Evolutionary conservation across 148 eudicot genomes (phyloP).

Genomic region (Polygonum maritimum): DNA sequence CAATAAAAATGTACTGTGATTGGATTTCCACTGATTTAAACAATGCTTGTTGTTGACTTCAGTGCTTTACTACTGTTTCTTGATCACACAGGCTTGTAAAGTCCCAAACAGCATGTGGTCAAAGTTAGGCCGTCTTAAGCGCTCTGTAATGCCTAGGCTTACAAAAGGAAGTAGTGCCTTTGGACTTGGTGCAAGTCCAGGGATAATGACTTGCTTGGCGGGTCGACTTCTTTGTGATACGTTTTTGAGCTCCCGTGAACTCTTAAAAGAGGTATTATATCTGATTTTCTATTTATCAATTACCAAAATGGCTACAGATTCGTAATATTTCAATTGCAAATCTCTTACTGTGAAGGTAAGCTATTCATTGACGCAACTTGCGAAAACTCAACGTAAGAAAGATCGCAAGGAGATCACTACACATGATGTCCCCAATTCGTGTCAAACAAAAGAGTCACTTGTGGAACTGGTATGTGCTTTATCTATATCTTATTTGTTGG

Average conservation of each 20-base stretch:
- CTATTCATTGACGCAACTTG: slow-evolving; percentile 86
- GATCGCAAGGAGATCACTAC: slow-evolving; percentile 92
- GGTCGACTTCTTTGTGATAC: slow-evolving; percentile 96
- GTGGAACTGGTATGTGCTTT: slow-evolving; percentile 64
- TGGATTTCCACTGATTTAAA: not conserved
- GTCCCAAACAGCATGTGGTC: slow-evolving; percentile 90
- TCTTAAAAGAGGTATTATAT: slow-evolving; percentile 71
- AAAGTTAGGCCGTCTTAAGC: slow-evolving; percentile 89
- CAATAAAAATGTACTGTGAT: too few species aligned
- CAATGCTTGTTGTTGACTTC: not conserved
- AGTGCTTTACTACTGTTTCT: not conserved
- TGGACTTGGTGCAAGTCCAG: slow-evolving; percentile 94
- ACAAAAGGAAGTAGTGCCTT: slow-evolving; percentile 55
- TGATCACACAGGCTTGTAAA: slow-evolving; percentile 57
- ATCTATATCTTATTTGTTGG: not conserved
- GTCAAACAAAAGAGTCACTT: slow-evolving; percentile 62
- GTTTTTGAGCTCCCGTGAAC: slow-evolving; percentile 82
- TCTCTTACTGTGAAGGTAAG: slow-evolving; percentile 60
- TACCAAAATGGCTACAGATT: not conserved
- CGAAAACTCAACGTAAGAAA: slow-evolving; percentile 81
- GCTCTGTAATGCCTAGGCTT: slow-evolving; percentile 77
- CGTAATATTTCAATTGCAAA: slow-evolving; percentile 10
- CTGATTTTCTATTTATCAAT: not conserved
- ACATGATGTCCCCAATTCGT: slow-evolving; percentile 60
- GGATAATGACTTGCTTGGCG: slow-evolving; percentile 91